Percentiles rank a stretch among this genome's conserved stretches.
Evolutionary conservation across 192 early-diverging fungal species (phyloP).

Genomic region (Coemansia sp.): DNA sequence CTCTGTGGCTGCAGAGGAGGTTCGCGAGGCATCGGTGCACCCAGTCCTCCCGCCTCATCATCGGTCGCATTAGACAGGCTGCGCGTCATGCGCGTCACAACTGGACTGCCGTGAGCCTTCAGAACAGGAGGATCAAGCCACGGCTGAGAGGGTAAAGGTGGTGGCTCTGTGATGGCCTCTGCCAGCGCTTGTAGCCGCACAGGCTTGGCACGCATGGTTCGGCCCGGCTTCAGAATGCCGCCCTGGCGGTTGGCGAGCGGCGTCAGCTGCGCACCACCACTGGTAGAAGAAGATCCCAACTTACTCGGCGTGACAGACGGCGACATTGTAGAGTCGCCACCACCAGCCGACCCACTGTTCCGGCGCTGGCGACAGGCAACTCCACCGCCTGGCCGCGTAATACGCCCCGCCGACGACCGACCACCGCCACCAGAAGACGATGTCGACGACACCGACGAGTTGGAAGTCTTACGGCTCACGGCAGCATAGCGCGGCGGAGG

Average conservation of each 20-base stretch:
- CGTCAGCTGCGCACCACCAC: slow-evolving; percentile 35
- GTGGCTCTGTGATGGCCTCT: not conserved
- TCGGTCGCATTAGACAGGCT: not conserved
- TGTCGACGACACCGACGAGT: slow-evolving; percentile 3
- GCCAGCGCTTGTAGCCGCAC: slow-evolving; percentile 7
- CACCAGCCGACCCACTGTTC: not conserved
- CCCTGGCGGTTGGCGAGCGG: slow-evolving; percentile 33
- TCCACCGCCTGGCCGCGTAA: not conserved
- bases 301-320: not conserved
- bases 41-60: too few relatives aligned
- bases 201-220: slow-evolving; percentile 19
- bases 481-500: not conserved
- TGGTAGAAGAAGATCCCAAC: too few relatives aligned
- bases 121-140: not conserved
- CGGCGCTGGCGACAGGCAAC: too few relatives aligned
- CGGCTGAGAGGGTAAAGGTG: not conserved
- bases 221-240: slow-evolving; percentile 45
- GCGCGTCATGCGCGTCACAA: not conserved
- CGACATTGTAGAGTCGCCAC: too few relatives aligned
- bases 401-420: not conserved
- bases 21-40: too few relatives aligned
- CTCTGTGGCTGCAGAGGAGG: not conserved
- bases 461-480: not conserved
- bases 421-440: not conserved
- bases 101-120: too few relatives aligned